Percentiles rank a stretch among this genome's conserved stretches.
Conservation (phyloP, 176 grass and related monocot genomes). For the Oryza brachyantha region DNA sequence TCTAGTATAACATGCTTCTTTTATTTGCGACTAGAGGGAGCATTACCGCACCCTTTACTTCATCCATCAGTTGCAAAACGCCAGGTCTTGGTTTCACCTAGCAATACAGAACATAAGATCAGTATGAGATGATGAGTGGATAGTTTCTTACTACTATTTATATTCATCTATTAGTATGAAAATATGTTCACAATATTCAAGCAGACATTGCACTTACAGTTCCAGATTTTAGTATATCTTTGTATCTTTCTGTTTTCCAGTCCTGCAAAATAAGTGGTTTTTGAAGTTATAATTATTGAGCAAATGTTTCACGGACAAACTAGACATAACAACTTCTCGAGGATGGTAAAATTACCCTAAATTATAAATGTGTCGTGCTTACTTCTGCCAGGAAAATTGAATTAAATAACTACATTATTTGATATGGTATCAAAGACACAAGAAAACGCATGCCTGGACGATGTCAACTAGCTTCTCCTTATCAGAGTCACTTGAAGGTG, state of each 20-base stretch:
- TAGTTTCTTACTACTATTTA: neutral
- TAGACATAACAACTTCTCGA: neutral
- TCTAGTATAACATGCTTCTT: neutral
- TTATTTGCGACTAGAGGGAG: neutral
- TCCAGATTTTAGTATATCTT: slow-evolving; percentile 95
- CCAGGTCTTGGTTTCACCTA: slow-evolving; percentile 86
- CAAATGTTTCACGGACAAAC: neutral
- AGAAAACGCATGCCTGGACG: slow-evolving; percentile 55
- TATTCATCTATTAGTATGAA: neutral
- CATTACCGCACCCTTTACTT: slow-evolving; percentile 97
- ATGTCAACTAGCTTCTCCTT: slow-evolving; percentile 85
- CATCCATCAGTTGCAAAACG: slow-evolving; percentile 86
- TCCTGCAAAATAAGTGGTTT: slow-evolving; percentile 56
- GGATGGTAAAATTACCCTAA: slow-evolving; percentile 1
- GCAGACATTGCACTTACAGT: slow-evolving; percentile 51
- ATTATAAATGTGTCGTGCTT: neutral
- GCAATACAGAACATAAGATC: slow-evolving; percentile 18
- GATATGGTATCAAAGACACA: neutral
- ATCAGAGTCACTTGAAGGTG: slow-evolving; percentile 63
- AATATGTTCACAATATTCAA: neutral
- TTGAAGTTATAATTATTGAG: neutral
- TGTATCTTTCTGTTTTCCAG: slow-evolving; percentile 98
- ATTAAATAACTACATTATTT: neutral
- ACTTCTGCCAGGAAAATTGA: neutral
- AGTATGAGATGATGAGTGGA: slow-evolving; percentile 7